These are phyloP conservation scores for Metschnikowia rubicola DNA, from an alignment of 805 yeast species.

Conservation along the genomic window DNA sequence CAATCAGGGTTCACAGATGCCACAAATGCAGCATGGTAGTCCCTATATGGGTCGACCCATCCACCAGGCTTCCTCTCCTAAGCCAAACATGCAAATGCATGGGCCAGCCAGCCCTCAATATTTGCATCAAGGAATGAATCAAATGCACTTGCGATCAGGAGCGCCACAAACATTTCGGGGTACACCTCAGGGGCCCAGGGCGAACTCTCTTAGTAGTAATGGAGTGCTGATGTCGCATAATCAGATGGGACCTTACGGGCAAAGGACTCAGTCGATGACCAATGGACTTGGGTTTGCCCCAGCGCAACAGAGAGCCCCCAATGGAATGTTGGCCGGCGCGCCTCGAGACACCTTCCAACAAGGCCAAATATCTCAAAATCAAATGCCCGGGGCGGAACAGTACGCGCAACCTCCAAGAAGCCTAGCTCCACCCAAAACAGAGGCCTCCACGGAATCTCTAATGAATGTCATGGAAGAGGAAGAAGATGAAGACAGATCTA, in stretches of 20 bases:
- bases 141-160: constrained; percentile 13
- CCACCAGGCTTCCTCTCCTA: neutral
- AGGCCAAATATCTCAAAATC: neutral
- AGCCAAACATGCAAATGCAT: neutral
- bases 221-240: neutral
- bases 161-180: constrained; percentile 5
- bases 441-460: constrained; percentile 14
- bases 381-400: neutral
- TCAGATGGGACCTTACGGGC: neutral
- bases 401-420: neutral
- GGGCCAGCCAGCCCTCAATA: constrained; percentile 1
- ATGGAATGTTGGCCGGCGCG: neutral
- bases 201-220: constrained; percentile 14
- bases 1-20: neutral
- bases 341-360: neutral
- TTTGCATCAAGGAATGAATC: neutral
- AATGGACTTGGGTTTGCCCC: neutral
- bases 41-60: neutral
- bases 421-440: constrained; percentile 1
- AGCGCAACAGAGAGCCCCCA: neutral
- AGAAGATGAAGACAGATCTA: constrained; percentile 11
- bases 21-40: neutral
- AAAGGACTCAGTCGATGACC: constrained; percentile 5
- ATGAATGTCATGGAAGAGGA: constrained; percentile 20
- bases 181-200: constrained; percentile 8